Evolutionary conservation across 352 stramenopile genomes (phyloP), one percentile per base, ranked within the genome.

Genomic region (Globisporangium nagaii): DNA sequence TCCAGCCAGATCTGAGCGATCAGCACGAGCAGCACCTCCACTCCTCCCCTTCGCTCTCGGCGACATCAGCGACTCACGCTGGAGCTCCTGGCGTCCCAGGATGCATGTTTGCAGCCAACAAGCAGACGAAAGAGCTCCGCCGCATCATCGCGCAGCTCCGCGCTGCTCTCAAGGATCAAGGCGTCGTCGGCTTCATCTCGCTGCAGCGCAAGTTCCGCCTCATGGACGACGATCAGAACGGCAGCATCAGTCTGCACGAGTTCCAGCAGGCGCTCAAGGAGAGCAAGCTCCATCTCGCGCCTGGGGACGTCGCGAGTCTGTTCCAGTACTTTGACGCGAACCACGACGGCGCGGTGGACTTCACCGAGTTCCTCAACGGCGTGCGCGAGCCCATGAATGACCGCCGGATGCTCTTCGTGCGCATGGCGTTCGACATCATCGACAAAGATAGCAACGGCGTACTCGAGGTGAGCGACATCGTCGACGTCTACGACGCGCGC

Each of bases 251-350:
- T 19, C 65, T 95, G 36, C 63, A 72, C 39, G 85, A 95, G 50
- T 95, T 97, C 56, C 71, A 88, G 49, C 65, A 69, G 6, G 80
- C 75, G 3, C 63, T 96, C n/a, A 70, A 73, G 12, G 81, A 79
- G 20, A 69, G 57, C 45, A 68, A 74, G n/a, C 66, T 93, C 24
- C 65, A 76, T 47, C 45, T 86, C 13, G 74, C 73, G 10, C 59
- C 71, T 0, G 46, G 58, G 22, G 80, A 93, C 54, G 45, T 73
- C 1, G 76, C 84, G 46, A 79, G 63, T 41, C 28, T 96, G 5
- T 93, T 96, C 49, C 62, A 90, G 43, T 87, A 75, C 54, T 96
- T 96, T 62, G 90, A 97, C 62, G 58, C 66, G 30, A 90, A 96
- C 67, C 66, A 90, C 58, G 82, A 88, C 58, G 85, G 86, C 15